Evolutionary conservation across 2,329 filamentous ascomycete species (phyloP), one percentile per base, ranked within the genome.

Genomic region (Dothistroma pini): DNA sequence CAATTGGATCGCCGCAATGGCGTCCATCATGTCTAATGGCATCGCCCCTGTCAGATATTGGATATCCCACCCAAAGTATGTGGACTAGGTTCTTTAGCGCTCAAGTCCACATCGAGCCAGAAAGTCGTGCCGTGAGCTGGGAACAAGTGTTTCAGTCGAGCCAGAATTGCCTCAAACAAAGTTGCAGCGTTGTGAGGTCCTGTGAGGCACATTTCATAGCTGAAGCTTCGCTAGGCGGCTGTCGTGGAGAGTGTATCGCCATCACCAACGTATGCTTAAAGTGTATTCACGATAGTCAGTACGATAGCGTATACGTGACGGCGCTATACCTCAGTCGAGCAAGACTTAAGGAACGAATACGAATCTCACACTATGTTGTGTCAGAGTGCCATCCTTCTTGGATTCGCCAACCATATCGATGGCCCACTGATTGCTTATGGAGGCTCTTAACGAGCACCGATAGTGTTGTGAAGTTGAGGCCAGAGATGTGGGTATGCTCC

Each of bases 81-180:
- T 21, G n/a, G 9, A 6, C 19, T 6, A 49, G 19, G 32, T 59
- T 50, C 52, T 19, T n/a, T 41, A 35, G 53, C 25, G 51, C 9
- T 4, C 35, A 21, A 16, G 47, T 35, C 38, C 29, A 35, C 50
- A 50, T 48, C 19, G 50, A 34, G 35, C 38, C 35, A 38, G 31
- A 21, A 10, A n/a, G 21, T 54, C 25, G 6, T 52, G 49, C 6
- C 12, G 19, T 10, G 35, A 21, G 21, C 49, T 25, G 14, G 32
- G 44, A 35, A 34, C 6, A 48, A 35, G 11, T 44, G 61, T 63
- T 56, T 63, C 47, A 61, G 56, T 35, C 48, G 58, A 56, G 31
- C 58, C 58, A 55, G 7, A 54, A 25, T 2, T 52, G n/a, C n/a
- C 22, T 29, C 49, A 52, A 5, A 52, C 49, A 25, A 31, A 52